Conservation (phyloP, 768 basidiomycete species). For the Rossbeevera mucosa region DNA sequence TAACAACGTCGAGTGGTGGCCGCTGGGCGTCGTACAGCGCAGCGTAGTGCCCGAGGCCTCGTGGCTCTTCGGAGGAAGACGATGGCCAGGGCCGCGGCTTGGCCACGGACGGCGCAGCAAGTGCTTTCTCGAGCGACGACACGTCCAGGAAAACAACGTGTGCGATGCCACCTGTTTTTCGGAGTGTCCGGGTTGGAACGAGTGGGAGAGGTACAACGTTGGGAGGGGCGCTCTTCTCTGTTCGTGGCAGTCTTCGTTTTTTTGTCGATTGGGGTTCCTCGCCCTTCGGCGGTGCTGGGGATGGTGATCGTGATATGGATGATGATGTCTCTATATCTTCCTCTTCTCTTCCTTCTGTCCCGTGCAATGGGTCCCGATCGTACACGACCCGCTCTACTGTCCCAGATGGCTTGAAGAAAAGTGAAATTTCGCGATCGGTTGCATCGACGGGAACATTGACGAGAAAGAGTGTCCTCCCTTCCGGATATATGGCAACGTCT, state of each 20-base stretch:
- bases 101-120: constrained; percentile 40
- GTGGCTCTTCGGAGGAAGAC: constrained; percentile 59
- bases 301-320: neutral
- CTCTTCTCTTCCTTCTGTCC: constrained; percentile 25
- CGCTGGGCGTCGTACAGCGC: constrained; percentile 61
- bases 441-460: constrained; percentile 89
- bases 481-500: constrained; percentile 32
- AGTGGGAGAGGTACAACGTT: constrained; percentile 59
- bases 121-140: constrained; percentile 64
- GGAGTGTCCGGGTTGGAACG: constrained; percentile 48
- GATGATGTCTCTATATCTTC: neutral
- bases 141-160: constrained; percentile 71
- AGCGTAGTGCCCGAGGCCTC: constrained; percentile 69
- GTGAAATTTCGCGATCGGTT: constrained; percentile 71
- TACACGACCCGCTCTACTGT: constrained; percentile 74
- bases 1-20: constrained; percentile 69
- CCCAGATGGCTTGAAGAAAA: constrained; percentile 75
- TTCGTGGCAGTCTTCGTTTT: constrained; percentile 24
- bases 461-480: constrained; percentile 77
- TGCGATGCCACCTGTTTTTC: constrained; percentile 60
- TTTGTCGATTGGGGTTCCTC: constrained; percentile 19
- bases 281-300: neutral
- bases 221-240: constrained; percentile 34
- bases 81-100: constrained; percentile 47
- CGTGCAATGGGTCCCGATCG: constrained; percentile 39